Evolutionary conservation across 352 stramenopile genomes (phyloP).

Genomic region (Detonula confervacea): DNA sequence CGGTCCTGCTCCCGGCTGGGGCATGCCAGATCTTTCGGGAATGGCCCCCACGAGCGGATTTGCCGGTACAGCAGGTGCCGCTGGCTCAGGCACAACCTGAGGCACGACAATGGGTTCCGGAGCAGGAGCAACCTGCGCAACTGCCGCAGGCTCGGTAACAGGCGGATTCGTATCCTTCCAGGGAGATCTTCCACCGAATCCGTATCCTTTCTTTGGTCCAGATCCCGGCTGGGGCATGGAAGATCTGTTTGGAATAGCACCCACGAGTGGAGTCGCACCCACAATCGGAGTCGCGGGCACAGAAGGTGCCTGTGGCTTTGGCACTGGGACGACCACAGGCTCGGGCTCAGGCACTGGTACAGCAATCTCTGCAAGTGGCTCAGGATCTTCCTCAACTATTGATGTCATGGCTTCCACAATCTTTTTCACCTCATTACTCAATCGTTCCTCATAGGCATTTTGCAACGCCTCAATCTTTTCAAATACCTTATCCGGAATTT

Average conservation of each 20-base stretch:
- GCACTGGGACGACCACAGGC: neutral
- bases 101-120: too few species aligned
- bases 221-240: neutral
- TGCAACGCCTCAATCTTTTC: slow-evolving; percentile 48
- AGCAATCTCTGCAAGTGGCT: neutral
- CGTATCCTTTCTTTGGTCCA: neutral
- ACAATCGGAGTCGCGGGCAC: neutral
- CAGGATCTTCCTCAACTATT: neutral
- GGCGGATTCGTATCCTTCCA: too few species aligned
- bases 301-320: neutral
- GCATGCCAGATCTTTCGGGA: too few species aligned
- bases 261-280: neutral
- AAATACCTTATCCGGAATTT: slow-evolving; percentile 45
- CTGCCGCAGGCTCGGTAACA: too few species aligned
- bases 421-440: slow-evolving; percentile 30
- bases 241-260: neutral
- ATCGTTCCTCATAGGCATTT: slow-evolving; percentile 13
- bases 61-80: too few species aligned
- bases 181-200: neutral
- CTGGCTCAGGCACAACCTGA: too few species aligned
- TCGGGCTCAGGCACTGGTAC: neutral
- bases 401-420: slow-evolving; percentile 18
- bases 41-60: too few species aligned
- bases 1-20: neutral
- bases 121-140: too few species aligned